Percentiles rank a stretch among this genome's conserved stretches.
Evolutionary conservation across 352 stramenopile genomes (phyloP).

Genomic region (Pelagophyceae sp.): DNA sequence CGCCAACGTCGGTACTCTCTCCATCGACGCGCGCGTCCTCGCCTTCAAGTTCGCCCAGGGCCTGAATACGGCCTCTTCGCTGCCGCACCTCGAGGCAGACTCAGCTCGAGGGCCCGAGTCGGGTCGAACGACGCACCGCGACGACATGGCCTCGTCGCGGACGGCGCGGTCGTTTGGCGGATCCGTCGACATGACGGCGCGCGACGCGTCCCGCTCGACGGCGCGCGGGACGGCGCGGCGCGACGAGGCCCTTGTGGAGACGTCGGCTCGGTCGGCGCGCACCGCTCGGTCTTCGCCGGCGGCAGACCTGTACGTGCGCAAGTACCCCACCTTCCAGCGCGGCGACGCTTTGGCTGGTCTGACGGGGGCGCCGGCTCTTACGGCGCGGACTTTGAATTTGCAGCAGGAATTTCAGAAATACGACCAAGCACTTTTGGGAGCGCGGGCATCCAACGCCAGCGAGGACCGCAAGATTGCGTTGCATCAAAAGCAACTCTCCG

Average conservation of each 20-base stretch:
- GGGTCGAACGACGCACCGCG: no score
- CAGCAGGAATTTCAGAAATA: background rate
- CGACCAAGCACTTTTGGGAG: background rate
- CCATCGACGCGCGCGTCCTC: background rate
- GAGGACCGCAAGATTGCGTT: background rate
- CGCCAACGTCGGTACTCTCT: background rate
- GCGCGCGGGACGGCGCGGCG: no score
- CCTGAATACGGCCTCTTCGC: background rate
- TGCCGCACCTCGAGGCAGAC: background rate
- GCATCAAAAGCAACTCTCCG: background rate
- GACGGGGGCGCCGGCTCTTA: background rate
- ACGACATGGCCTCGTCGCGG: no score
- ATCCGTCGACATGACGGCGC: no score
- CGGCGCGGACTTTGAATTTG: background rate
- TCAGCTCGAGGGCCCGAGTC: no score
- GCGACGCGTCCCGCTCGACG: background rate
- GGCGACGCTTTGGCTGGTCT: background rate
- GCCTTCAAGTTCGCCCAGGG: background rate
- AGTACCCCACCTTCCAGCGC: background rate
- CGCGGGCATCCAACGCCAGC: background rate
- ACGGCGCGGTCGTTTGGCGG: no score
- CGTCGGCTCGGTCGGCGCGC: background rate
- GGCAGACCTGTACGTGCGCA: background rate
- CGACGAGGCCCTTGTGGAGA: background rate
- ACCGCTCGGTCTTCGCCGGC: no score